Evolutionary conservation across 257 asterid genomes (phyloP).

Genomic region (Lycium ferocissimum): DNA sequence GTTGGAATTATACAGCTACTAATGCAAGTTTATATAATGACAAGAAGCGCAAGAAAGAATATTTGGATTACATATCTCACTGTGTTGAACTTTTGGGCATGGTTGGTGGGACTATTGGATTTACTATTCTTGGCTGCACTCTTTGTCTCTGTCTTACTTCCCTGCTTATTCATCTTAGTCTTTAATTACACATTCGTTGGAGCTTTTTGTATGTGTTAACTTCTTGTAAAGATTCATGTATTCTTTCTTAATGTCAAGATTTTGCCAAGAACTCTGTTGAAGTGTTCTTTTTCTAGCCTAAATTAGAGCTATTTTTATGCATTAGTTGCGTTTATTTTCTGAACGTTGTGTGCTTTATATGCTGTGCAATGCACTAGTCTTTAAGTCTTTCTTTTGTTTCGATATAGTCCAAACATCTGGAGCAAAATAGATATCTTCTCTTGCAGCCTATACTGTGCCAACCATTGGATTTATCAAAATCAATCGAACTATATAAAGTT

Average conservation of each 20-base stretch:
- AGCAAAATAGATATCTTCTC: too few relatives aligned
- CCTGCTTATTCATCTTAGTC: conserved; percentile 46
- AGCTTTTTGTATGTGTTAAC: too few relatives aligned
- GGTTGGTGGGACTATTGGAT: conserved; percentile 48
- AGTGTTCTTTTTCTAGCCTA: not conserved
- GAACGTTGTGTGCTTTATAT: not conserved
- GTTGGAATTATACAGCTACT: conserved; percentile 46
- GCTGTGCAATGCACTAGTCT: not conserved
- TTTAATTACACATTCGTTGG: not conserved
- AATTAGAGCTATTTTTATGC: not conserved
- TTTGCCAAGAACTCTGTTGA: too few relatives aligned
- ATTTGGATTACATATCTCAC: not conserved
- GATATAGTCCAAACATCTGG: too few relatives aligned
- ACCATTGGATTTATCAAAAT: too few relatives aligned
- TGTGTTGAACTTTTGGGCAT: conserved; percentile 39
- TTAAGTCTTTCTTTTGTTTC: not conserved
- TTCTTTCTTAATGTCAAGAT: too few relatives aligned
- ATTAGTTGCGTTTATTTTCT: not conserved
- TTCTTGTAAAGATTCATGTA: too few relatives aligned
- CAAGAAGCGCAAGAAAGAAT: conserved; percentile 20
- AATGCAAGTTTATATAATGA: not conserved
- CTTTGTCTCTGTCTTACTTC: conserved; percentile 51
- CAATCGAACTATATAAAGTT: too few relatives aligned
- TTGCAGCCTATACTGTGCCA: too few relatives aligned
- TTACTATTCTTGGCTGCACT: conserved; percentile 48